These are phyloP conservation scores for Tricholoma terreum DNA, from an alignment of 768 basidiomycete genomes.

Conservation along the genomic window DNA sequence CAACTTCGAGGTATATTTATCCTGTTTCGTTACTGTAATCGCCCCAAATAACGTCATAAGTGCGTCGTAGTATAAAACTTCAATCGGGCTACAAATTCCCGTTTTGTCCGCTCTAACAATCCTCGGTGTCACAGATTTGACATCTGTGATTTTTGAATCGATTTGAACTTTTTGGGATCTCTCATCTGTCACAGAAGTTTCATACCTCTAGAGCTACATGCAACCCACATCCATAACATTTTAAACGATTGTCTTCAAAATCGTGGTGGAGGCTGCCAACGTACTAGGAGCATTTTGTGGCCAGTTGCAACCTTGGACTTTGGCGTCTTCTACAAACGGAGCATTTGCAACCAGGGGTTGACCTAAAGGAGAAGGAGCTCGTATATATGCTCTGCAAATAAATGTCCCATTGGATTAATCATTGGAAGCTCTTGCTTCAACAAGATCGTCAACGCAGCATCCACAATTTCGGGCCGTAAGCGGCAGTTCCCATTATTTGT, in stretches of 20 bases:
- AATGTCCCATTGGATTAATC: constrained; percentile 21
- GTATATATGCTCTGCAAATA: constrained; percentile 44
- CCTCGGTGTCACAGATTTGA: constrained; percentile 1
- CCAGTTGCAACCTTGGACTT: constrained; percentile 49
- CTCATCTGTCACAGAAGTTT: constrained; percentile 3
- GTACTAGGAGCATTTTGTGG: constrained; percentile 63
- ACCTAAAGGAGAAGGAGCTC: constrained; percentile 19
- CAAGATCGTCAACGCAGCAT: constrained; percentile 51
- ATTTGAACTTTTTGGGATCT: constrained; percentile 7
- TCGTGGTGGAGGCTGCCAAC: too few species aligned
- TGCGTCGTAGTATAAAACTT: too few species aligned
- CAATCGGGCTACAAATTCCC: not conserved
- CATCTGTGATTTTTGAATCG: not conserved
- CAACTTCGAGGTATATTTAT: too few species aligned
- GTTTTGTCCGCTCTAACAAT: constrained; percentile 1
- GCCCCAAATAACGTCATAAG: too few species aligned
- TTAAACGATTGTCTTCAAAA: too few species aligned
- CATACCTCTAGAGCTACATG: too few species aligned
- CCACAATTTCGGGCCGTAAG: constrained; percentile 52
- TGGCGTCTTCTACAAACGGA: constrained; percentile 40
- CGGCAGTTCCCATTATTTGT: not conserved
- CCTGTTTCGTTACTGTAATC: too few species aligned
- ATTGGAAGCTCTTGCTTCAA: constrained; percentile 65
- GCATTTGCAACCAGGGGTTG: constrained; percentile 20
- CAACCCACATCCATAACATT: too few species aligned